Percentiles rank a stretch among this genome's conserved stretches.
Evolutionary conservation across 768 basidiomycete species (phyloP).

Genomic region (Suillus weaverae): DNA sequence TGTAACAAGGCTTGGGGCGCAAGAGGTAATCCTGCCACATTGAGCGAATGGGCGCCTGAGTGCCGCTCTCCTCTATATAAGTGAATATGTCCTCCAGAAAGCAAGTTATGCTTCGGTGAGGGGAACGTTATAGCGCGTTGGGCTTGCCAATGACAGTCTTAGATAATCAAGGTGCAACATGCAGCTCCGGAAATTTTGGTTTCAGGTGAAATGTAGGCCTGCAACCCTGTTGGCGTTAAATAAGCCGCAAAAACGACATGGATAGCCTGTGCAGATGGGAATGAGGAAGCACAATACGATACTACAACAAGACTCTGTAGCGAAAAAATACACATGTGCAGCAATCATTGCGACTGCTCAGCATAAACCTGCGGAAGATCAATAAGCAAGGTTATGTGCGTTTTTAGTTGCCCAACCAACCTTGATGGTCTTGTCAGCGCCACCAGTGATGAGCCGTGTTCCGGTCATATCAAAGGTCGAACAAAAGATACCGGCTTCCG

Average conservation of each 20-base stretch:
- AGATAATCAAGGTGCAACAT: not conserved
- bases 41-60: not conserved
- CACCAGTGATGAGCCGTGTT: slow-evolving; percentile 90
- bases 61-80: not conserved
- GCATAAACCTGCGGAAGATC: slow-evolving; percentile 54
- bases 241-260: not conserved
- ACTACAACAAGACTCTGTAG: not conserved
- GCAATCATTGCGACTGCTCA: slow-evolving; percentile 57
- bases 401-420: slow-evolving; percentile 39
- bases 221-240: not conserved
- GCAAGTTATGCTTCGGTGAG: not conserved
- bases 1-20: not conserved
- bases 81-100: not conserved
- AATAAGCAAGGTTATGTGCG: slow-evolving; percentile 5
- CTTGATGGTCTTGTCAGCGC: slow-evolving; percentile 99
- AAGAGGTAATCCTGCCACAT: not conserved
- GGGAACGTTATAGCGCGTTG: not conserved
- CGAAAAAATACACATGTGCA: not conserved
- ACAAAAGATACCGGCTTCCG: slow-evolving; percentile 95
- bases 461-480: slow-evolving; percentile 97
- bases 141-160: not conserved
- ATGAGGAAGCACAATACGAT: not conserved
- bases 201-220: not conserved
- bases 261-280: not conserved
- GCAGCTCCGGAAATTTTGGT: not conserved